Evolutionary conservation across 2,329 filamentous ascomycete species (phyloP).

Genomic region (Grosmannia serpens): DNA sequence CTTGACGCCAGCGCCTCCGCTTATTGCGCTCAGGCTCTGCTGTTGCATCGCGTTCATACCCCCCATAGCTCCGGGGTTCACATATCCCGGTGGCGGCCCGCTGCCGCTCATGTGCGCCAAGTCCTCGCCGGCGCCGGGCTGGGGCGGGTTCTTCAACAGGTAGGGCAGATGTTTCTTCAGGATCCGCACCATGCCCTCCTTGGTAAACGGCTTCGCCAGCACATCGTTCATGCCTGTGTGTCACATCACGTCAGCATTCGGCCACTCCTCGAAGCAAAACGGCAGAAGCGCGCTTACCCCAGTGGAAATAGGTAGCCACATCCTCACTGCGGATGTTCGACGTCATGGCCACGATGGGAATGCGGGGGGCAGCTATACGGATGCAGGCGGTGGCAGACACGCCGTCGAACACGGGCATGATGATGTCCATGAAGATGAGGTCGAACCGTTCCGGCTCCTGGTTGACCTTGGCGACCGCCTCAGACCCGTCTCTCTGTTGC

Average conservation of each 20-base stretch:
- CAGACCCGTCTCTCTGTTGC: slow-evolving; percentile 61
- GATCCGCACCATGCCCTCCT: slow-evolving; percentile 71
- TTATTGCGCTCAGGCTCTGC: slow-evolving; percentile 10
- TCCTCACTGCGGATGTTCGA: slow-evolving; percentile 96
- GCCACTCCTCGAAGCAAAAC: slow-evolving; percentile 10
- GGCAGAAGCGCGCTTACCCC: slow-evolving; percentile 50
- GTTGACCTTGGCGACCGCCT: slow-evolving; percentile 79
- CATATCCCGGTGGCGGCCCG: slow-evolving; percentile 4
- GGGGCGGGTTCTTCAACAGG: slow-evolving; percentile 57
- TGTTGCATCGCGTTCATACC: slow-evolving; percentile 15
- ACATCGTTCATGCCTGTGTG: slow-evolving; percentile 88
- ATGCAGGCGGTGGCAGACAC: slow-evolving; percentile 92
- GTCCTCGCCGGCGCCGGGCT: slow-evolving; percentile 26
- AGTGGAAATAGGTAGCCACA: slow-evolving; percentile 92
- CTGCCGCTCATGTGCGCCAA: slow-evolving; percentile 15
- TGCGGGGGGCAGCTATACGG: slow-evolving; percentile 67
- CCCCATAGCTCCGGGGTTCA: slow-evolving; percentile 22
- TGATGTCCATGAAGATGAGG: slow-evolving; percentile 81
- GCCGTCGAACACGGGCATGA: slow-evolving; percentile 93
- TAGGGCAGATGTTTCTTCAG: slow-evolving; percentile 82
- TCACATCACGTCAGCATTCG: neutral
- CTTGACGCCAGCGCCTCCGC: slow-evolving; percentile 28
- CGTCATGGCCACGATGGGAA: slow-evolving; percentile 96
- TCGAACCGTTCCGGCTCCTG: slow-evolving; percentile 41
- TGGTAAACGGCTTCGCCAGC: slow-evolving; percentile 90